A percentile compares a stretch with the other conserved stretches of the same genome.
These are phyloP conservation scores for Lactifluus piperatus DNA, from an alignment of 768 basidiomycete species.

Conservation along the genomic window DNA sequence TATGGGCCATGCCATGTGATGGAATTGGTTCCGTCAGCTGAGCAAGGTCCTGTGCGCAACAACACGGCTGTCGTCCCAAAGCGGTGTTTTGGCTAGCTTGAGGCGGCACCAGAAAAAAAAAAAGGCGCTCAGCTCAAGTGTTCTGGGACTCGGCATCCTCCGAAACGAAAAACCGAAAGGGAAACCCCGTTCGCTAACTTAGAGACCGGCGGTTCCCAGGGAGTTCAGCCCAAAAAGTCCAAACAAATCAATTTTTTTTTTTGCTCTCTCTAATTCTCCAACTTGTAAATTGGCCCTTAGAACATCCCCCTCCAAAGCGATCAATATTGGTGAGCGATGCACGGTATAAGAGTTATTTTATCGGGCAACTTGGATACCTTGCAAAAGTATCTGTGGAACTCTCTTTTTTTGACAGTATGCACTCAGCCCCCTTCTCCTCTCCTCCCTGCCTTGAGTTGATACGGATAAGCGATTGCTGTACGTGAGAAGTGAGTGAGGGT, in stretches of 20 bases:
- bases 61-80: background rate
- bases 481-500: background rate
- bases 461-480: background rate
- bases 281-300: too few species aligned
- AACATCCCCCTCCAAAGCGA: too few species aligned
- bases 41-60: background rate
- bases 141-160: slow-evolving; percentile 4
- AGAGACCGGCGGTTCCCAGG: background rate
- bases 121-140: too few species aligned
- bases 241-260: background rate
- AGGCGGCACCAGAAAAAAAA: background rate
- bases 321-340: background rate
- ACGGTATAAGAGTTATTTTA: background rate
- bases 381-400: background rate
- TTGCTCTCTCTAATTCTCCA: background rate
- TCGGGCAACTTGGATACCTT: background rate
- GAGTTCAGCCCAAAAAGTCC: background rate
- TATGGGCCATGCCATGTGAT: background rate
- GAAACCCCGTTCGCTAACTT: slow-evolving; percentile 7
- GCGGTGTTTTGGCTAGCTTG: background rate
- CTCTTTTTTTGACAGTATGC: background rate
- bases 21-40: background rate
- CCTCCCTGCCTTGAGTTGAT: background rate
- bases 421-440: background rate
- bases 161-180: background rate